Conservation (phyloP, 179 eudicot species). For the Spergularia azorica region DNA sequence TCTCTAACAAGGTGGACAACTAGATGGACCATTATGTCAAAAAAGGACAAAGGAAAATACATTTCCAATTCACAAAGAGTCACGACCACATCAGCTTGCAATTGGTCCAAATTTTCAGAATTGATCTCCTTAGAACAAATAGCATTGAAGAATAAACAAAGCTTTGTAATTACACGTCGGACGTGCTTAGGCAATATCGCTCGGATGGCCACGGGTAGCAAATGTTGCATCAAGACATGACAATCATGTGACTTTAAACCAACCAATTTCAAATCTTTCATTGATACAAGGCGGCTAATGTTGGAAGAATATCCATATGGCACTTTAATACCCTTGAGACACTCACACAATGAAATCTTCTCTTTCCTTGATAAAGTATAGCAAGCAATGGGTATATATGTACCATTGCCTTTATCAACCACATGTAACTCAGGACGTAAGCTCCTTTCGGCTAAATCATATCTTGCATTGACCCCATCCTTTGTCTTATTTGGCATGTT, state of each 20-base stretch:
- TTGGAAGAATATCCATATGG: slow-evolving; percentile 4
- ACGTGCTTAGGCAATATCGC: slow-evolving; percentile 6
- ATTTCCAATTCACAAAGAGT: slow-evolving; percentile 10
- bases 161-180: slow-evolving; percentile 14
- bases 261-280: slow-evolving; percentile 2
- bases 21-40: slow-evolving; percentile 11
- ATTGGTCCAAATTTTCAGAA: not conserved
- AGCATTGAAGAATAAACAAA: slow-evolving; percentile 13
- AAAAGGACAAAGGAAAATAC: slow-evolving; percentile 6
- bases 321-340: too few relatives aligned
- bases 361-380: slow-evolving; percentile 12
- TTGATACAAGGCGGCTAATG: slow-evolving; percentile 9
- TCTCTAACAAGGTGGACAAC: not conserved
- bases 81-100: not conserved
- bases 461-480: not conserved
- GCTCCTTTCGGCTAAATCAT: not conserved
- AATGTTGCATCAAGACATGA: slow-evolving; percentile 10
- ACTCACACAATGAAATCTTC: not conserved
- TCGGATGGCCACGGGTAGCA: slow-evolving; percentile 1
- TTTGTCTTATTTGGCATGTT: not conserved
- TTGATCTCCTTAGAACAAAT: not conserved
- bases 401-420: not conserved
- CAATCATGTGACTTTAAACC: slow-evolving; percentile 19
- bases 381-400: not conserved
- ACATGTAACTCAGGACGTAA: not conserved